A percentile compares a stretch with the other conserved stretches of the same genome.
These are phyloP conservation scores for Cyberlindnera japonica DNA, from an alignment of 805 yeast genomes.

Conservation along the genomic window DNA sequence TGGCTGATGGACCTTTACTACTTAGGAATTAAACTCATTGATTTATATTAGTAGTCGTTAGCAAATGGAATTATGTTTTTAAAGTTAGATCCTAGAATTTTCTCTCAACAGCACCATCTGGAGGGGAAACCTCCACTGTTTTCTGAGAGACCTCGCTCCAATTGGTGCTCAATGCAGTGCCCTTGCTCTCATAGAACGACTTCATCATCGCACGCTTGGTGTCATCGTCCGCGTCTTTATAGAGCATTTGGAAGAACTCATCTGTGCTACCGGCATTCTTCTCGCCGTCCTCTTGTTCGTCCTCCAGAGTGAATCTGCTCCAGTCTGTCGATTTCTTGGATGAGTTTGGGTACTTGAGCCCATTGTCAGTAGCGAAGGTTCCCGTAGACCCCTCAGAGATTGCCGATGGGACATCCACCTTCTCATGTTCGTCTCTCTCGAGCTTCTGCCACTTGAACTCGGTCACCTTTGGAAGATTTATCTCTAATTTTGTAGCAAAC, in stretches of 20 bases:
- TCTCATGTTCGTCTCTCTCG: conserved; percentile 22
- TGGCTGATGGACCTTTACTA: too few species aligned
- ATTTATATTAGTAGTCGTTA: too few species aligned
- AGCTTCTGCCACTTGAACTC: conserved; percentile 52
- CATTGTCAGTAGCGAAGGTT: background rate
- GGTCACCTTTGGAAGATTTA: conserved; percentile 48
- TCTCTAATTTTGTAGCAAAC: conserved; percentile 72
- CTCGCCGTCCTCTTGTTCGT: conserved; percentile 44
- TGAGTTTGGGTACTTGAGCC: conserved; percentile 53
- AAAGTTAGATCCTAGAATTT: too few species aligned
- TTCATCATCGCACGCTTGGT: conserved; percentile 95
- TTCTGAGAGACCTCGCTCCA: conserved; percentile 82
- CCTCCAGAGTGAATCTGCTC: conserved; percentile 52
- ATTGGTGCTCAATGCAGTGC: conserved; percentile 88
- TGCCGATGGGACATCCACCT: conserved; percentile 2
- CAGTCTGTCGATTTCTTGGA: conserved; percentile 64
- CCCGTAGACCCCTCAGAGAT: background rate
- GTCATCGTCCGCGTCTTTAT: conserved; percentile 80
- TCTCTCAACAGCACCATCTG: too few species aligned
- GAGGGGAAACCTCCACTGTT: conserved; percentile 41
- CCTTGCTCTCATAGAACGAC: conserved; percentile 88
- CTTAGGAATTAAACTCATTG: too few species aligned
- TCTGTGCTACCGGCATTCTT: conserved; percentile 48
- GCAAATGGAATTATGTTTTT: too few species aligned
- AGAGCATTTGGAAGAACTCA: conserved; percentile 71